Conservation (phyloP, 768 basidiomycete species). For the Daedaleopsis sinensis region DNA sequence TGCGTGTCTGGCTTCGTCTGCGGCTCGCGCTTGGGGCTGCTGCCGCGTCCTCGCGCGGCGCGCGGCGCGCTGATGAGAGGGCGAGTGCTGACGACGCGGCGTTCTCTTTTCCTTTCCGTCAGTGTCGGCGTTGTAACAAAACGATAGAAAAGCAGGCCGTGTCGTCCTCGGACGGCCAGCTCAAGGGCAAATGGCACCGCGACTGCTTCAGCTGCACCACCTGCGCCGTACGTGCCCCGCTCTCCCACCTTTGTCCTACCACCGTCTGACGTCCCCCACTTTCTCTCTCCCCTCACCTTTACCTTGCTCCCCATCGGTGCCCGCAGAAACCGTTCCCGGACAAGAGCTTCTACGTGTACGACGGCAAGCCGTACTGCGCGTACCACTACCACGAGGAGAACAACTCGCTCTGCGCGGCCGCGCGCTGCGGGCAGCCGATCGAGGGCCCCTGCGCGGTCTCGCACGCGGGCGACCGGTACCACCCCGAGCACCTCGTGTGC, state of each 20-base stretch:
- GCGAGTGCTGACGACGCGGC: conserved; percentile 5
- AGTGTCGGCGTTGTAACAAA: conserved; percentile 87
- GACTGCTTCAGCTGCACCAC: conserved; percentile 88
- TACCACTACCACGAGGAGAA: conserved; percentile 95
- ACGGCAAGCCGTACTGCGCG: conserved; percentile 88
- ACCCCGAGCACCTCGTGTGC: conserved; percentile 87
- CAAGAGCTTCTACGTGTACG: conserved; percentile 89
- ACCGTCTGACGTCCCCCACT: neutral
- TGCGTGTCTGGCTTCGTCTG: conserved; percentile 35
- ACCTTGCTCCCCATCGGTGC: neutral
- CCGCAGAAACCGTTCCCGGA: conserved; percentile 85
- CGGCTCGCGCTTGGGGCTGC: neutral
- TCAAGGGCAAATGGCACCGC: conserved; percentile 94
- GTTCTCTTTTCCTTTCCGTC: conserved; percentile 8
- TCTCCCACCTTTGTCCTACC: neutral
- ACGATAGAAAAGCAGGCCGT: conserved; percentile 93
- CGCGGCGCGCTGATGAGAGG: neutral
- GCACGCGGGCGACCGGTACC: conserved; percentile 78
- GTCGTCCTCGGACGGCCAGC: conserved; percentile 88
- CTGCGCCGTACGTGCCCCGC: conserved; percentile 62
- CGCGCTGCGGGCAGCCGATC: conserved; percentile 82
- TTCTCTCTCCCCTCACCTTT: neutral
- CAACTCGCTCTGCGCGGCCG: conserved; percentile 81
- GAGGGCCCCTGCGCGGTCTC: conserved; percentile 93
- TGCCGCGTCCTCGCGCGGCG: neutral